Evolutionary conservation across 495 filamentous ascomycete genomes (phyloP).

Genomic region (Hyaloscypha bicolor): DNA sequence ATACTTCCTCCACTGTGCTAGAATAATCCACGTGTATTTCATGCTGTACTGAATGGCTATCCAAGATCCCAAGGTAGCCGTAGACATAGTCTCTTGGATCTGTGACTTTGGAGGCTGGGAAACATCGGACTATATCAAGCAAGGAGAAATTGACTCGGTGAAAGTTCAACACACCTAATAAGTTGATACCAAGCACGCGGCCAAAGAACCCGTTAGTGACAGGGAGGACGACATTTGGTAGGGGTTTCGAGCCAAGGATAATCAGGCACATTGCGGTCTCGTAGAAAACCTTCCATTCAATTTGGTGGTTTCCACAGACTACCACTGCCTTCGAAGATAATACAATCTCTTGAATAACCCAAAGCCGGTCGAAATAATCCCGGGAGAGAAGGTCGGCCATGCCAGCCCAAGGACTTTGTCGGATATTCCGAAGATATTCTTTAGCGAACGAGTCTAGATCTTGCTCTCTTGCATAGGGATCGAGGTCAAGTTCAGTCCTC

Average conservation of each 20-base stretch:
- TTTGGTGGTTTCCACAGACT: background rate
- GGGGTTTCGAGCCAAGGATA: background rate
- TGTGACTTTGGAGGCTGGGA: background rate
- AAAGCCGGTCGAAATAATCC: background rate
- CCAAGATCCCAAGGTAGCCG: background rate
- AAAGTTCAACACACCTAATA: background rate
- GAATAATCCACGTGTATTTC: background rate
- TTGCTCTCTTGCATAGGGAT: background rate
- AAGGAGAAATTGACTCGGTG: background rate
- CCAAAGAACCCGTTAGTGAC: background rate
- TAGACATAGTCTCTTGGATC: background rate
- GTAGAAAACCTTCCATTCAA: background rate
- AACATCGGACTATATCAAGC: background rate
- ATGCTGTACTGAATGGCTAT: background rate
- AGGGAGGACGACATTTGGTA: too few species aligned
- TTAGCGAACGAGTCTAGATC: background rate
- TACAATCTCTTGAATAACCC: background rate
- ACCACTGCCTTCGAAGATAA: background rate
- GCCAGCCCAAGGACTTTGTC: background rate
- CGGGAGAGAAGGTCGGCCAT: background rate
- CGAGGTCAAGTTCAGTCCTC: background rate
- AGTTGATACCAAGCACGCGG: background rate
- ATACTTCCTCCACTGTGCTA: background rate
- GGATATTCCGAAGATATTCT: background rate
- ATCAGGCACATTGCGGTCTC: background rate